These are phyloP conservation scores for Teunomyces atbi DNA, from an alignment of 805 yeast genomes.

Conservation along the genomic window DNA sequence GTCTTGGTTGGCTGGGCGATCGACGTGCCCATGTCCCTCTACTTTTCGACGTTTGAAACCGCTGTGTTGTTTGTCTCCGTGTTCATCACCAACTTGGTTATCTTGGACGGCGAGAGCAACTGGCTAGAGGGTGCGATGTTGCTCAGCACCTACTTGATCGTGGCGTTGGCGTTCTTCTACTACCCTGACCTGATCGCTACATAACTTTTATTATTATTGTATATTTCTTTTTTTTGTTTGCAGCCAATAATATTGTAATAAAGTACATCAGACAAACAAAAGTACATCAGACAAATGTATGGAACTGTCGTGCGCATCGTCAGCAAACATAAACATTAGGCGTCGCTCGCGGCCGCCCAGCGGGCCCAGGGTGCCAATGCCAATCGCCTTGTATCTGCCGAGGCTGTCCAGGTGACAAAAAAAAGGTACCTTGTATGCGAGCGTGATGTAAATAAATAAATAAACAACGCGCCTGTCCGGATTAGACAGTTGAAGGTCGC, in stretches of 20 bases:
- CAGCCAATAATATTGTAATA: neutral
- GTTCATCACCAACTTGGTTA: constrained; percentile 79
- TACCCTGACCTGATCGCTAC: constrained; percentile 58
- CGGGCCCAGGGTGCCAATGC: too few relatives aligned
- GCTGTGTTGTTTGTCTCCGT: constrained; percentile 88
- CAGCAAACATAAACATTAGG: neutral
- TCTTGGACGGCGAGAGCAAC: constrained; percentile 91
- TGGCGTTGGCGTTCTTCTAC: constrained; percentile 86
- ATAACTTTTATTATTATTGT: too few relatives aligned
- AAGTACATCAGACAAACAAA: neutral
- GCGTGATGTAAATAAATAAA: neutral
- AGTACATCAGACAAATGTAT: neutral
- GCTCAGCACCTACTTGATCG: constrained; percentile 78
- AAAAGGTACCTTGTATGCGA: neutral
- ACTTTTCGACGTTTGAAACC: constrained; percentile 91
- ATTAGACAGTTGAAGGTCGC: neutral
- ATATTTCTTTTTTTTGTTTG: too few relatives aligned
- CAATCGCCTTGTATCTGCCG: too few relatives aligned
- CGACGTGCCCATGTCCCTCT: constrained; percentile 88
- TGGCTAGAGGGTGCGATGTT: constrained; percentile 98
- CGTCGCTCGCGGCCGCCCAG: too few relatives aligned
- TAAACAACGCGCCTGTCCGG: constrained; percentile 1
- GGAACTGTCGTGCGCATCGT: neutral
- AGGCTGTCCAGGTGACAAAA: too few relatives aligned
- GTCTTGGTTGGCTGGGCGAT: constrained; percentile 92